Conservation (phyloP, 192 early-diverging fungal species). For the Umbelopsis isabellina region DNA sequence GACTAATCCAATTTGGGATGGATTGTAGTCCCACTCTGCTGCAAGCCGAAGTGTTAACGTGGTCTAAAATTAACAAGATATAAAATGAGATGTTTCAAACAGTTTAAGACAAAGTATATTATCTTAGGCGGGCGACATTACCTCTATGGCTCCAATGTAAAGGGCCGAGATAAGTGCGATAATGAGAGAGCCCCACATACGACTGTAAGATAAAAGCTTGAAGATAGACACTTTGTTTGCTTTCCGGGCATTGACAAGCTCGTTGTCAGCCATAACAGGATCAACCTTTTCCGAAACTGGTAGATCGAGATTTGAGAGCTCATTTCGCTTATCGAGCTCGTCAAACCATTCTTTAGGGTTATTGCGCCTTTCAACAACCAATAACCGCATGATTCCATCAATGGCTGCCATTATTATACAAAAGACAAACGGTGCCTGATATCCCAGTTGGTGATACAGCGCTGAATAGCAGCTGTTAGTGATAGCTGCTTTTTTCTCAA, state of each 20-base stretch:
- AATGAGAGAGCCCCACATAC: conserved; percentile 21
- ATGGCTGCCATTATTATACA: conserved; percentile 42
- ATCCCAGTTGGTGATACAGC: conserved; percentile 45
- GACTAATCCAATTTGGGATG: conserved; percentile 42
- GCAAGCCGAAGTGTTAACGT: conserved; percentile 42
- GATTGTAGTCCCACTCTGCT: conserved; percentile 36
- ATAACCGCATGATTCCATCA: conserved; percentile 42
- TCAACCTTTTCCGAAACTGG: neutral
- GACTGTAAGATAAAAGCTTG: neutral
- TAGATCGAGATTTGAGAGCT: neutral
- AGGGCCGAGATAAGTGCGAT: conserved; percentile 22
- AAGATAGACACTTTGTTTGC: conserved; percentile 5
- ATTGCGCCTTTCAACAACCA: conserved; percentile 44
- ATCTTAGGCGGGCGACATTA: neutral
- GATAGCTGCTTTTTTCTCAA: too few species aligned
- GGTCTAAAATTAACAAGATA: conserved; percentile 27
- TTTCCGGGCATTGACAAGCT: neutral
- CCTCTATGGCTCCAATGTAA: conserved; percentile 32
- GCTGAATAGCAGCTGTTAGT: conserved; percentile 1
- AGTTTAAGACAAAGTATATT: neutral
- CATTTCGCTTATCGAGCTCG: conserved; percentile 1
- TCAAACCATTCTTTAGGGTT: conserved; percentile 40
- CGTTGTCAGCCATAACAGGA: neutral
- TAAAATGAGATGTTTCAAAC: neutral
- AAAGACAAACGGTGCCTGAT: conserved; percentile 46